These are phyloP conservation scores for Astrephomene gubernaculifera DNA, from an alignment of 139 green algal genomes.

Conservation along the genomic window DNA sequence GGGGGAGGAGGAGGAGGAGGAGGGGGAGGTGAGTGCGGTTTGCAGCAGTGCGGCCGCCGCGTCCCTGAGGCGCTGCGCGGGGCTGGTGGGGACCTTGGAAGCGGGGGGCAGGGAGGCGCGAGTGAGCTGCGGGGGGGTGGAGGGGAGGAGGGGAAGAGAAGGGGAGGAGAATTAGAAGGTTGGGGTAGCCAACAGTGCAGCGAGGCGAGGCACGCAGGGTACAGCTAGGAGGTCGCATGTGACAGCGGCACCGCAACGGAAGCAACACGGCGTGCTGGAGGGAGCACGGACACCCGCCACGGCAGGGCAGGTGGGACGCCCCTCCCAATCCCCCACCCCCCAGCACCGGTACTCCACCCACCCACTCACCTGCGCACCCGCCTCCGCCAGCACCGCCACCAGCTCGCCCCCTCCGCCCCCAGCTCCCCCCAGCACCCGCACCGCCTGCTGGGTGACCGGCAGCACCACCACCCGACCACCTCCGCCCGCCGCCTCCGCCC, in stretches of 20 bases:
- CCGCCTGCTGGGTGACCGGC: neutral
- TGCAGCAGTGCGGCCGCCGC: neutral
- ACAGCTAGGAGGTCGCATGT: too few species aligned
- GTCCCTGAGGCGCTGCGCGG: conserved; percentile 10
- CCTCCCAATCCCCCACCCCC: too few species aligned
- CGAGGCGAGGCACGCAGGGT: too few species aligned
- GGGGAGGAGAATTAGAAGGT: too few species aligned
- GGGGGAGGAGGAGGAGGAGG: neutral
- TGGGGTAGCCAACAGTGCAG: too few species aligned
- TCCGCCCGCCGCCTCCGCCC: neutral
- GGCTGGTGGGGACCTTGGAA: neutral
- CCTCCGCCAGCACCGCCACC: neutral
- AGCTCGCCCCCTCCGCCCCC: neutral
- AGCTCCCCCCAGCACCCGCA: neutral
- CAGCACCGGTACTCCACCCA: too few species aligned
- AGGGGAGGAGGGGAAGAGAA: too few species aligned
- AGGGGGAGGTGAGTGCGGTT: neutral
- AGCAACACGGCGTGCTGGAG: too few species aligned
- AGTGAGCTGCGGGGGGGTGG: neutral
- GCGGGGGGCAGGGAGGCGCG: neutral
- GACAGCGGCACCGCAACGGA: too few species aligned
- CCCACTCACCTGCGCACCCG: conserved; percentile 1
- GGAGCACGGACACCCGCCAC: too few species aligned
- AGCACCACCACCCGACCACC: neutral
- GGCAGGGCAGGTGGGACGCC: too few species aligned